Evolutionary conservation across 805 yeast species (phyloP).

Genomic region (Blastobotrys terrestris): DNA sequence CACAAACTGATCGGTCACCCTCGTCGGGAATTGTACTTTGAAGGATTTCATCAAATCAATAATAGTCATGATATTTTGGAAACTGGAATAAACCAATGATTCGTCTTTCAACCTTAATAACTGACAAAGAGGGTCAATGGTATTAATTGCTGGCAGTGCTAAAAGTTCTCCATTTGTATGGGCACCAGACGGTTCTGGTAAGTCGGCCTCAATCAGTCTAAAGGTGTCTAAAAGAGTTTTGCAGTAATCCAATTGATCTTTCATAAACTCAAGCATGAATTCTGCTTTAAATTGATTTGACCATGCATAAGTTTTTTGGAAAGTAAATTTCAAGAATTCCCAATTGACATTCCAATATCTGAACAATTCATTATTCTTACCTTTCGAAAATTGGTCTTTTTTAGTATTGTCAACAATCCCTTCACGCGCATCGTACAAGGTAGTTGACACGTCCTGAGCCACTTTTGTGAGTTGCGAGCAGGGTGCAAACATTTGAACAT

Average conservation of each 20-base stretch:
- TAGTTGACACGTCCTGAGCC: conserved; percentile 62
- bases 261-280: conserved; percentile 69
- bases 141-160: conserved; percentile 40
- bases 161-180: conserved; percentile 26
- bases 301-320: conserved; percentile 67
- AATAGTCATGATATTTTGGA: conserved; percentile 34
- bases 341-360: conserved; percentile 68
- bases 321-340: conserved; percentile 64
- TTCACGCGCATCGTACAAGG: conserved; percentile 57
- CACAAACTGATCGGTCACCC: conserved; percentile 37
- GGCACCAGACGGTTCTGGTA: conserved; percentile 9
- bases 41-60: conserved; percentile 27
- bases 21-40: conserved; percentile 40
- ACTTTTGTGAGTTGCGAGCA: conserved; percentile 70
- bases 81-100: conserved; percentile 67
- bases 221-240: conserved; percentile 61
- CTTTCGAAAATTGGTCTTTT: conserved; percentile 21
- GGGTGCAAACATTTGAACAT: conserved; percentile 55
- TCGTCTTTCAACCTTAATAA: conserved; percentile 83
- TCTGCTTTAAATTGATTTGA: conserved; percentile 52
- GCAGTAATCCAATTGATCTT: conserved; percentile 79
- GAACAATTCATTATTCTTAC: conserved; percentile 29
- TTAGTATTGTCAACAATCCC: conserved; percentile 43
- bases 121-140: conserved; percentile 61
- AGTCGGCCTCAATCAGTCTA: conserved; percentile 38